phyloP scores from a whole-genome alignment of 1,284 basidiomycete species.

The Schizopora paradoxa region DNA sequence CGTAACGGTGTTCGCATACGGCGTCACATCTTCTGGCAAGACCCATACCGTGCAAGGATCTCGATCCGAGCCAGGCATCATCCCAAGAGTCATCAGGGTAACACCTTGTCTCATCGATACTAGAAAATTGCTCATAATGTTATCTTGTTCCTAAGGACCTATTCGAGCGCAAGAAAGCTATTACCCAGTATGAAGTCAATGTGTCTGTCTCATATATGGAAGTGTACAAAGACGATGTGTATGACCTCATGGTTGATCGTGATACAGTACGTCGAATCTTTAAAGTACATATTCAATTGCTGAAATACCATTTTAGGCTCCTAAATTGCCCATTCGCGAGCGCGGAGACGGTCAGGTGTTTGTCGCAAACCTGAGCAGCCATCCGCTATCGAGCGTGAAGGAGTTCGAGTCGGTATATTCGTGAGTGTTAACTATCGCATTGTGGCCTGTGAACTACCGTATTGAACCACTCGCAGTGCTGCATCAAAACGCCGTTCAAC shows the following conservation, averaged over 20 bases:
- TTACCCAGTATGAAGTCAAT: constrained; percentile 31
- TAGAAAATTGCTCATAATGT: constrained; percentile 7
- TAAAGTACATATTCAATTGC: too few species aligned
- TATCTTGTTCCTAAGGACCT: constrained; percentile 23
- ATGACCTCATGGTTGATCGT: constrained; percentile 68
- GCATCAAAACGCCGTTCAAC: constrained; percentile 74
- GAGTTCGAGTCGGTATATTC: constrained; percentile 65
- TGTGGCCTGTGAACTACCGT: neutral
- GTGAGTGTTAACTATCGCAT: constrained; percentile 36
- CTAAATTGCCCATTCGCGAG: constrained; percentile 76
- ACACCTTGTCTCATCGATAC: neutral
- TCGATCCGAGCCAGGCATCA: constrained; percentile 62
- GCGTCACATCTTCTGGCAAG: constrained; percentile 78
- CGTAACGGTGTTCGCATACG: constrained; percentile 77
- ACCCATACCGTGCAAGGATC: constrained; percentile 85
- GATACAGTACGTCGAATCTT: constrained; percentile 54
- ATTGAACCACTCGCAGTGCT: constrained; percentile 33
- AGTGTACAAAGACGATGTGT: constrained; percentile 83
- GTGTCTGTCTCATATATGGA: constrained; percentile 75
- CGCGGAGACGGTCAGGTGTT: constrained; percentile 71
- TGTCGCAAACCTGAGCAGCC: constrained; percentile 62
- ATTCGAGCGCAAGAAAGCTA: constrained; percentile 20
- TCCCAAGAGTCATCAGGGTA: constrained; percentile 69
- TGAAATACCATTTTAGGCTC: constrained; percentile 41
- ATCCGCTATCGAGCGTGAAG: constrained; percentile 43